phyloP scores from a whole-genome alignment of 768 basidiomycete species.

The Xanthoconium stramineum region DNA sequence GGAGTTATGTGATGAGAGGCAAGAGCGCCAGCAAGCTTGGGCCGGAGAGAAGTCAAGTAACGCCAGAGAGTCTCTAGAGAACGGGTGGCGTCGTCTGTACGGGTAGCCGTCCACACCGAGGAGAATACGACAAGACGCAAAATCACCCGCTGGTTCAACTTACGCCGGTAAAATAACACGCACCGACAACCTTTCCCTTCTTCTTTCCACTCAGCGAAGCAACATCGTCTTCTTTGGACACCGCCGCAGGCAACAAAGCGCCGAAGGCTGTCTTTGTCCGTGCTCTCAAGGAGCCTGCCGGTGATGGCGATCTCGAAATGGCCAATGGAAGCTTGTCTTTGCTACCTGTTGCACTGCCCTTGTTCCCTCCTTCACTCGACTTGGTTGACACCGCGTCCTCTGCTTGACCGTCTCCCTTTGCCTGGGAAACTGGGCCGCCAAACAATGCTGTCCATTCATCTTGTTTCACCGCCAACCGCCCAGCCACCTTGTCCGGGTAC shows the following conservation, averaged over 20 bases:
- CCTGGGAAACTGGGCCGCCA: constrained; percentile 57
- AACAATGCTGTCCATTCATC: constrained; percentile 80
- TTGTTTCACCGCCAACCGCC: constrained; percentile 65
- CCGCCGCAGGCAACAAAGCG: constrained; percentile 35
- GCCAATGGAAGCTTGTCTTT: constrained; percentile 19
- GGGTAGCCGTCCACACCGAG: background rate
- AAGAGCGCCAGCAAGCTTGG: constrained; percentile 78
- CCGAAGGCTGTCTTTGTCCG: constrained; percentile 58
- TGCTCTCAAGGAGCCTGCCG: constrained; percentile 43
- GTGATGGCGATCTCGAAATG: constrained; percentile 32
- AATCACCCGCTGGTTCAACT: background rate
- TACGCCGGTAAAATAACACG: constrained; percentile 28
- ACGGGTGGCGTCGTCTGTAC: constrained; percentile 55
- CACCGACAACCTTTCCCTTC: constrained; percentile 28
- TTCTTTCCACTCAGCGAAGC: constrained; percentile 46
- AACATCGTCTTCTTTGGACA: constrained; percentile 60
- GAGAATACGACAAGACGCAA: background rate
- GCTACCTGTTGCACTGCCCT: constrained; percentile 17
- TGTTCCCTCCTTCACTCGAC: constrained; percentile 26
- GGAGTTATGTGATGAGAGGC: constrained; percentile 66
- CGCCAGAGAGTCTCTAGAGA: constrained; percentile 87
- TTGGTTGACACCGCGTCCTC: constrained; percentile 29
- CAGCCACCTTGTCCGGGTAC: constrained; percentile 79
- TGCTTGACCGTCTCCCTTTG: constrained; percentile 5
- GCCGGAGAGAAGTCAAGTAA: constrained; percentile 87